These are phyloP conservation scores for Acanthamoeba quina DNA, from an alignment of 208 protist species.

Conservation along the genomic window DNA sequence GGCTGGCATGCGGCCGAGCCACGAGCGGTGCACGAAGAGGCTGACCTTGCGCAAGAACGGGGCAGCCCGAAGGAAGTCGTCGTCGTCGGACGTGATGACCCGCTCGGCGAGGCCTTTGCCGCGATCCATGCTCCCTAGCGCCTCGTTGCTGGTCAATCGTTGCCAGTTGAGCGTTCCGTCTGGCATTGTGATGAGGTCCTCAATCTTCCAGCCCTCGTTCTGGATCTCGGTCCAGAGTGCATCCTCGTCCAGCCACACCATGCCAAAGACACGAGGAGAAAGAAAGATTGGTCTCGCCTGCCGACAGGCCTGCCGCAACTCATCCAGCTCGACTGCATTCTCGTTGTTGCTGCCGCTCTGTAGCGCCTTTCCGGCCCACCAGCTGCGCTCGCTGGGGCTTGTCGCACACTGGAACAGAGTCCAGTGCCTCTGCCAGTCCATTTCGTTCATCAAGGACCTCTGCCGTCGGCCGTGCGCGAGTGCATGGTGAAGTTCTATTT, in stretches of 20 bases:
- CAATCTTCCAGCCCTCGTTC: background rate
- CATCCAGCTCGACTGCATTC: background rate
- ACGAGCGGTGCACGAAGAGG: conserved; percentile 42
- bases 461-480: too few relatives aligned
- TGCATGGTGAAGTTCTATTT: background rate
- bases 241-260: conserved; percentile 7
- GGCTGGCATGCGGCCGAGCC: background rate
- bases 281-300: background rate
- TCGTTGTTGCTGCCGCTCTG: background rate
- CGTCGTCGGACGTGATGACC: conserved; percentile 14
- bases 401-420: background rate
- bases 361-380: conserved; percentile 28
- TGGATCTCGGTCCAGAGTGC: background rate
- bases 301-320: background rate
- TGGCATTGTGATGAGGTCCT: background rate
- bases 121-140: background rate
- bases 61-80: background rate
- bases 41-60: conserved; percentile 42
- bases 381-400: background rate
- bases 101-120: background rate
- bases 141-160: background rate
- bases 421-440: background rate
- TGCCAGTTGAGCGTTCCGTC: conserved; percentile 48
- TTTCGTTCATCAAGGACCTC: too few relatives aligned
- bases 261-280: background rate